A percentile compares a stretch with the other conserved stretches of the same genome.
Conservation (phyloP, 306 rosid genomes). For the Vicia villosa region DNA sequence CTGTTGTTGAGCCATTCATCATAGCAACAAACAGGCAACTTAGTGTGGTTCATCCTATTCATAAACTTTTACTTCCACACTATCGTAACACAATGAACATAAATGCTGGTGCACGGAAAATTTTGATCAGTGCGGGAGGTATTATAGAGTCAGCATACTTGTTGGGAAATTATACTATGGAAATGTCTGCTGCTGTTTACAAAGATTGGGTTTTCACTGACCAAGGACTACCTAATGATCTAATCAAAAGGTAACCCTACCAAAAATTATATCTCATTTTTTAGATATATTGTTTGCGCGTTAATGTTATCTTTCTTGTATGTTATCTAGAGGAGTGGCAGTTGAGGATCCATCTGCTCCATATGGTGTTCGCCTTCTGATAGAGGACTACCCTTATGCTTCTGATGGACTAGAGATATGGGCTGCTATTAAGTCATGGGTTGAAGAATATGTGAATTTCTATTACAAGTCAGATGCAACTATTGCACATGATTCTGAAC, state of each 20-base stretch:
- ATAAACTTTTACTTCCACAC: conserved; percentile 45
- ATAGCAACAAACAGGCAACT: conserved; percentile 47
- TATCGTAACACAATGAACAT: conserved; percentile 52
- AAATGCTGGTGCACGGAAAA: conserved; percentile 36
- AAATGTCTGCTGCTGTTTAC: conserved; percentile 40
- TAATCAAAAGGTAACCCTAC: no score
- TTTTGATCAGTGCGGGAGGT: conserved; percentile 41
- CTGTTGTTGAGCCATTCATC: conserved; percentile 65
- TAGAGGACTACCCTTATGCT: conserved; percentile 67
- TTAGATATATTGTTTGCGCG: no score
- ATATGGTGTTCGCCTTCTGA: conserved; percentile 55
- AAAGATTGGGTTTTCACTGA: conserved; percentile 42
- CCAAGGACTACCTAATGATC: conserved; percentile 38
- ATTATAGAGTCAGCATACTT: conserved; percentile 43
- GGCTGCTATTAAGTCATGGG: conserved; percentile 61
- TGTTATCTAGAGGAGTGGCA: conserved; percentile 63
- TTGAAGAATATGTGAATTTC: conserved; percentile 51
- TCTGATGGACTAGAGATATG: conserved; percentile 64
- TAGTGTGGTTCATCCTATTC: conserved; percentile 46
- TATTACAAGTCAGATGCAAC: conserved; percentile 52
- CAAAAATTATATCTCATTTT: no score
- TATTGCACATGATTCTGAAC: conserved; percentile 53
- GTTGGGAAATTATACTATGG: conserved; percentile 27
- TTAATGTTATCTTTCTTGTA: background rate
- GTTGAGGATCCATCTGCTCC: conserved; percentile 50